phyloP scores from a whole-genome alignment of 2,329 filamentous ascomycete genomes.

The Ophiostoma pallidulum region DNA sequence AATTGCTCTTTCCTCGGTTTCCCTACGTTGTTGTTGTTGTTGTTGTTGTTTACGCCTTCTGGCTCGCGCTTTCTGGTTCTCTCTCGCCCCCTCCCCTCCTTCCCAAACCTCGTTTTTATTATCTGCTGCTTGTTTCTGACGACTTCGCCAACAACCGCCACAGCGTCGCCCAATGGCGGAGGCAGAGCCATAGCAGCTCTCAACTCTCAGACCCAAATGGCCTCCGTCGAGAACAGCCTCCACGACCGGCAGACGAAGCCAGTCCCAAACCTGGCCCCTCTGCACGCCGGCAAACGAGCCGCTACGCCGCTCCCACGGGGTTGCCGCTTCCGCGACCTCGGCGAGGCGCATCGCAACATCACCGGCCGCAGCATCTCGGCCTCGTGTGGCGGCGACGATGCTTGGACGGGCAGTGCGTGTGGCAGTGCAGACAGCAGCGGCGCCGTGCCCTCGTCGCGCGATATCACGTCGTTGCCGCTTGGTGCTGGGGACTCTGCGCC shows the following conservation, averaged over 20 bases:
- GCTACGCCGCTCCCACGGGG: slow-evolving; percentile 26
- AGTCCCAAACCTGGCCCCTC: slow-evolving; percentile 4
- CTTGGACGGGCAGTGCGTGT: not conserved
- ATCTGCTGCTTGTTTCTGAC: no score
- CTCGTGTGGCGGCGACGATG: not conserved
- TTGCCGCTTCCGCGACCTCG: slow-evolving; percentile 28
- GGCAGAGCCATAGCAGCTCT: no score
- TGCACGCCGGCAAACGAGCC: slow-evolving; percentile 2
- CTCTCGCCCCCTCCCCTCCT: not conserved
- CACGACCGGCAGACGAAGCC: no score
- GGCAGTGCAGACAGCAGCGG: not conserved
- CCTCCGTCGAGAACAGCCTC: not conserved
- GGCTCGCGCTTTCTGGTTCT: not conserved
- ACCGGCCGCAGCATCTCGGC: slow-evolving; percentile 20
- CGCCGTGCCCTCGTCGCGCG: not conserved
- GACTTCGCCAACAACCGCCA: no score
- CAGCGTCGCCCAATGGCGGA: no score
- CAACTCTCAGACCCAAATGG: no score
- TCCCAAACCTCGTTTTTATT: no score
- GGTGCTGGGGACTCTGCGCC: no score
- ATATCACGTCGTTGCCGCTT: not conserved
- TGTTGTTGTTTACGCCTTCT: not conserved
- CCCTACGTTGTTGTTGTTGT: not conserved
- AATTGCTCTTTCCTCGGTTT: not conserved
- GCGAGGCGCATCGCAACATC: slow-evolving; percentile 32